Conservation (phyloP, 345 rosid species). For the Citrus cavaleriei region DNA sequence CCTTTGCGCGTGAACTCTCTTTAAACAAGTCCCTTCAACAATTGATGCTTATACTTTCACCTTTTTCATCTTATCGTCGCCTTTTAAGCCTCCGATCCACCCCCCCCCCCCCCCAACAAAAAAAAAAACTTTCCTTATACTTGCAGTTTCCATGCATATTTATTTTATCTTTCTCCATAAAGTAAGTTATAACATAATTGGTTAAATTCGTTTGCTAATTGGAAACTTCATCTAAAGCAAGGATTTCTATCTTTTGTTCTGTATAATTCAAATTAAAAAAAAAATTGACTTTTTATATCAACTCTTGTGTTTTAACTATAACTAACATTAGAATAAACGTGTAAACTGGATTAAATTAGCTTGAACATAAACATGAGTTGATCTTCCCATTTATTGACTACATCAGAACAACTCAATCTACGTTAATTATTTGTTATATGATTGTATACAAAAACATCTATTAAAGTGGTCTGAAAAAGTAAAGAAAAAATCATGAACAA, state of each 20-base stretch:
- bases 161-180: background rate
- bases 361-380: too few relatives aligned
- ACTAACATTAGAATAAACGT: too few relatives aligned
- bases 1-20: constrained; percentile 9
- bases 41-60: constrained; percentile 7
- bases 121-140: background rate
- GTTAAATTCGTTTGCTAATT: background rate
- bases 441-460: too few relatives aligned
- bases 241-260: background rate
- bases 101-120: background rate
- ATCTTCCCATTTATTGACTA: too few relatives aligned
- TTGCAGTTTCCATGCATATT: background rate
- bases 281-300: too few relatives aligned
- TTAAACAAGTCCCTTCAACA: background rate
- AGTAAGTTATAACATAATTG: background rate
- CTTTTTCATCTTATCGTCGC: background rate
- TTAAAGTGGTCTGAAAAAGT: too few relatives aligned
- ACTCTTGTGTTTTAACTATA: too few relatives aligned
- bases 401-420: too few relatives aligned
- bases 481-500: background rate
- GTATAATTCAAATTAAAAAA: too few relatives aligned
- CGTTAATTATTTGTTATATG: too few relatives aligned
- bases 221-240: background rate
- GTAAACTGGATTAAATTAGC: too few relatives aligned
- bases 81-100: background rate